Conservation (phyloP, 2,329 filamentous ascomycete genomes). For the Ophiocordyceps camponoti-rufipedis region DNA sequence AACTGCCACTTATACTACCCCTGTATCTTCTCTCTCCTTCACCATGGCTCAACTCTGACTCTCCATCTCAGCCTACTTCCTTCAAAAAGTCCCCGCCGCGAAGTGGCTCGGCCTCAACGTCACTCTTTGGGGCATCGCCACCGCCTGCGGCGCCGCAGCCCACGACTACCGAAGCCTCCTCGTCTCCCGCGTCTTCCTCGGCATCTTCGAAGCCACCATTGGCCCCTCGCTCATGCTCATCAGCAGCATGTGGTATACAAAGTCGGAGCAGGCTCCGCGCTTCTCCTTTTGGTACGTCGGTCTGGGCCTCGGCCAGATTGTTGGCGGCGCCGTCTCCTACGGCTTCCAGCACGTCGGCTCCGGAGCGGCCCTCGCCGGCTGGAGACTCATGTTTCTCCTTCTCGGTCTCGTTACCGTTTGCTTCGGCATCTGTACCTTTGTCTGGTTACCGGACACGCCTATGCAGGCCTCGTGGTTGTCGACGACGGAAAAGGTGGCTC, state of each 20-base stretch:
- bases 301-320: conserved; percentile 41
- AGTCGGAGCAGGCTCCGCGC: conserved; percentile 38
- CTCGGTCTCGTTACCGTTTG: conserved; percentile 32
- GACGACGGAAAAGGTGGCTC: conserved; percentile 26
- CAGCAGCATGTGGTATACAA: conserved; percentile 43
- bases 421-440: conserved; percentile 13
- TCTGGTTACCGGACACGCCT: conserved; percentile 21
- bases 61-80: conserved; percentile 27
- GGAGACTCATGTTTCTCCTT: conserved; percentile 53
- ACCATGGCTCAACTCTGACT: no score
- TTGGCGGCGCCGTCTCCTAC: conserved; percentile 44
- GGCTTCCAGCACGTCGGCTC: conserved; percentile 34
- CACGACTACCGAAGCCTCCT: conserved; percentile 34
- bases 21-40: no score
- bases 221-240: conserved; percentile 42
- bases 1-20: background rate
- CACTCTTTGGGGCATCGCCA: conserved; percentile 37
- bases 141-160: conserved; percentile 32
- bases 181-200: conserved; percentile 12
- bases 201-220: conserved; percentile 42
- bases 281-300: conserved; percentile 45
- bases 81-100: conserved; percentile 40
- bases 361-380: conserved; percentile 40
- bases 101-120: conserved; percentile 44
- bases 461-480: conserved; percentile 28